These are phyloP conservation scores for Strobilomyces dryophilus DNA, from an alignment of 768 basidiomycete genomes.

Conservation along the genomic window DNA sequence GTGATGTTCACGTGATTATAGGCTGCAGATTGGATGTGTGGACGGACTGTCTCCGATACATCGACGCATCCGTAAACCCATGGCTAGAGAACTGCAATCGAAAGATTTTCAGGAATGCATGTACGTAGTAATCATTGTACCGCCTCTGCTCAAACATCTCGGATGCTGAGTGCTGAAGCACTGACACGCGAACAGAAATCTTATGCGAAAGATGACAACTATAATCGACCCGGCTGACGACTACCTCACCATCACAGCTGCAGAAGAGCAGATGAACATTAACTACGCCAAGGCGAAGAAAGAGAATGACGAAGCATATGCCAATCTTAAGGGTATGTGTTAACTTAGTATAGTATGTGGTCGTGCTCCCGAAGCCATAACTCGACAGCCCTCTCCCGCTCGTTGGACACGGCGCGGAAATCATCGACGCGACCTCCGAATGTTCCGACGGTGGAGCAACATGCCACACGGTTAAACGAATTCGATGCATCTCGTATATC, in stretches of 20 bases:
- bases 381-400: constrained; percentile 53
- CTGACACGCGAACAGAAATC: constrained; percentile 41
- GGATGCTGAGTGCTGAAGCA: constrained; percentile 1
- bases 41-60: too few species aligned
- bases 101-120: constrained; percentile 35
- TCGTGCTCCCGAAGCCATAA: background rate
- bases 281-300: constrained; percentile 57
- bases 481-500: constrained; percentile 61
- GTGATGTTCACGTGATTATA: too few species aligned
- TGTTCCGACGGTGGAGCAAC: constrained; percentile 64
- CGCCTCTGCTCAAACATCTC: background rate
- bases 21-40: too few species aligned
- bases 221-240: constrained; percentile 80
- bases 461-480: constrained; percentile 57
- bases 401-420: constrained; percentile 63
- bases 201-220: constrained; percentile 63
- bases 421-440: constrained; percentile 68
- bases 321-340: constrained; percentile 55
- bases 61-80: too few species aligned
- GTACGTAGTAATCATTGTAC: constrained; percentile 15
- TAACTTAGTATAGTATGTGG: background rate
- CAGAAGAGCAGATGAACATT: constrained; percentile 63
- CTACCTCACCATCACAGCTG: constrained; percentile 67
- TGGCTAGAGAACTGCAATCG: constrained; percentile 29
- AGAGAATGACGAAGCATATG: constrained; percentile 64